A percentile compares a stretch with the other conserved stretches of the same genome.
These are phyloP conservation scores for Tuber calosporum DNA, from an alignment of 495 filamentous ascomycete species.

Conservation along the genomic window DNA sequence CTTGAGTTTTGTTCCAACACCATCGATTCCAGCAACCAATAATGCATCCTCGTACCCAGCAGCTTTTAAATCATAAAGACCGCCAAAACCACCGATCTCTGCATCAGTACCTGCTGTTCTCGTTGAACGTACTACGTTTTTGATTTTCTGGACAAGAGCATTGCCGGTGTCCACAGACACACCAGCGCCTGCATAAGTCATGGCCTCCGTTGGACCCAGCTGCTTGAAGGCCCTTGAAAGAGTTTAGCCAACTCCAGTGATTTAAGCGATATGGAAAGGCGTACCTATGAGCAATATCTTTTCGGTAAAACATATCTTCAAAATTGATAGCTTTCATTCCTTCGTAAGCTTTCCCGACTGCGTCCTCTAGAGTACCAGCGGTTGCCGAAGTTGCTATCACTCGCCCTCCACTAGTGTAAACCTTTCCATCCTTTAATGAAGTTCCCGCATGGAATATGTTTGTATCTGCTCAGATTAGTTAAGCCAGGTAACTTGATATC, in stretches of 20 bases:
- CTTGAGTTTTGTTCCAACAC: constrained; percentile 93
- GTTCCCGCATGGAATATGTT: constrained; percentile 94
- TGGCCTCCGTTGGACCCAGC: constrained; percentile 23
- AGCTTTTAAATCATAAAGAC: constrained; percentile 69
- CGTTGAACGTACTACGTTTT: constrained; percentile 70
- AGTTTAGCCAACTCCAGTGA: constrained; percentile 7
- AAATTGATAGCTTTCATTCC: constrained; percentile 75
- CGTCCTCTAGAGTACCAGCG: constrained; percentile 65
- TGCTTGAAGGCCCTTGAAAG: constrained; percentile 35
- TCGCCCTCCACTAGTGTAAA: constrained; percentile 74
- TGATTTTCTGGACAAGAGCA: constrained; percentile 81
- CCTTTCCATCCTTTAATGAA: constrained; percentile 52
- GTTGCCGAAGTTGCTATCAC: constrained; percentile 84
- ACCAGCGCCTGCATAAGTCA: constrained; percentile 89
- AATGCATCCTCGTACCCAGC: constrained; percentile 71
- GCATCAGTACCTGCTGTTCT: constrained; percentile 76
- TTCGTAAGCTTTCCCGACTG: constrained; percentile 73
- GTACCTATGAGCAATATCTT: constrained; percentile 77
- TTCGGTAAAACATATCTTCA: constrained; percentile 83
- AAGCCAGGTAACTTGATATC: constrained; percentile 7
- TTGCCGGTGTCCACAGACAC: constrained; percentile 92
- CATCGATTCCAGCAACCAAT: constrained; percentile 85
- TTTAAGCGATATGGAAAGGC: constrained; percentile 21
- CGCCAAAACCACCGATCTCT: constrained; percentile 91
- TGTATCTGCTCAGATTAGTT: constrained; percentile 45